phyloP scores from a whole-genome alignment of 768 basidiomycete species.

The Kwoniella botswanensis region DNA sequence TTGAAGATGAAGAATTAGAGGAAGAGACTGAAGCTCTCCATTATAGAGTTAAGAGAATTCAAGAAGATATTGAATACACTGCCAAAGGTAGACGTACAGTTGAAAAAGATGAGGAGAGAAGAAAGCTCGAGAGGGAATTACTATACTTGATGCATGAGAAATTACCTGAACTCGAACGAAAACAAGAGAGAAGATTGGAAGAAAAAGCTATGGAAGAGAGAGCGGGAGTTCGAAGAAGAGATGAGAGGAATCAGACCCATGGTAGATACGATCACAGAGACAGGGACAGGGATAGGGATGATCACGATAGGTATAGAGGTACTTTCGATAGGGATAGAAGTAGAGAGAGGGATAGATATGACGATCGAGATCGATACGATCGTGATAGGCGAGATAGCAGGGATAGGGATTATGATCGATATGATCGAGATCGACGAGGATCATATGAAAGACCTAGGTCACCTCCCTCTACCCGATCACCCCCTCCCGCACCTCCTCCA shows the following conservation, averaged over 20 bases:
- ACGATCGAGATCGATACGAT: conserved; percentile 61
- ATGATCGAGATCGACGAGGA: conserved; percentile 59
- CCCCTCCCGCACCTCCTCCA: conserved; percentile 60
- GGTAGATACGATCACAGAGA: conserved; percentile 61
- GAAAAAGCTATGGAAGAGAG: conserved; percentile 76
- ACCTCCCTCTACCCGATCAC: conserved; percentile 59
- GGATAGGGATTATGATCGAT: conserved; percentile 60
- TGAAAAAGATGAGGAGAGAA: conserved; percentile 80
- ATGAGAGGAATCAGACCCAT: conserved; percentile 73
- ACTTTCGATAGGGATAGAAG: conserved; percentile 44
- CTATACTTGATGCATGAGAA: conserved; percentile 84
- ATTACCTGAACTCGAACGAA: conserved; percentile 85
- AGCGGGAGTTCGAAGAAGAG: conserved; percentile 77
- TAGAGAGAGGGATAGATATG: conserved; percentile 32
- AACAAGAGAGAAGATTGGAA: conserved; percentile 77
- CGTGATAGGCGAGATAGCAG: conserved; percentile 49
- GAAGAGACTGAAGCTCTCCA: conserved; percentile 84
- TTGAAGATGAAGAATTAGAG: conserved; percentile 88
- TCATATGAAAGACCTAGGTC: conserved; percentile 60
- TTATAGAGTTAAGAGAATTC: conserved; percentile 80
- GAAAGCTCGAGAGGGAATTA: conserved; percentile 85
- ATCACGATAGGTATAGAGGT: conserved; percentile 29
- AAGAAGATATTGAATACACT: conserved; percentile 89
- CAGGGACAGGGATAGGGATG: conserved; percentile 60
- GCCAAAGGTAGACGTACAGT: conserved; percentile 72